phyloP scores from a whole-genome alignment of 768 basidiomycete species.

The Myochromella boudieri region DNA sequence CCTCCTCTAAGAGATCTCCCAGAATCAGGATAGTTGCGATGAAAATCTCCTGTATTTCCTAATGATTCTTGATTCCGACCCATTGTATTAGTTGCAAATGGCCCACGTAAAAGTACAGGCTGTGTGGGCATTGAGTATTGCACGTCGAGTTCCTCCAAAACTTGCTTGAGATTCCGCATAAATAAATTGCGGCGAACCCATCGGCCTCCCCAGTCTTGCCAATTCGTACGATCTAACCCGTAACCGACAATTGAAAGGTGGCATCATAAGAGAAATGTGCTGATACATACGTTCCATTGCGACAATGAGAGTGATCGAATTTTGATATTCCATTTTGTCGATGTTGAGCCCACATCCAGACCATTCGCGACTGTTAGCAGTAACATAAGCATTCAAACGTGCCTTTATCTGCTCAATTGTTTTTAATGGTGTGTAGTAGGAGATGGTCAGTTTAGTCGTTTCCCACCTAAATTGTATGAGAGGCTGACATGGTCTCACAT shows the following conservation, averaged over 20 bases:
- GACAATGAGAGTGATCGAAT: slow-evolving; percentile 64
- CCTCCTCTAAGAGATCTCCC: slow-evolving; percentile 1
- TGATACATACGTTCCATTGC: slow-evolving; percentile 66
- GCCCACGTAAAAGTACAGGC: slow-evolving; percentile 55
- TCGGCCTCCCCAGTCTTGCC: slow-evolving; percentile 86
- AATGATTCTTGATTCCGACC: slow-evolving; percentile 8
- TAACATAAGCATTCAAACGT: slow-evolving; percentile 61
- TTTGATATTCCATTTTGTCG: slow-evolving; percentile 79
- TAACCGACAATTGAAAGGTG: background rate
- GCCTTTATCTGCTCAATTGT: slow-evolving; percentile 62
- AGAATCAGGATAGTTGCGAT: slow-evolving; percentile 7
- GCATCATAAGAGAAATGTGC: slow-evolving; percentile 1
- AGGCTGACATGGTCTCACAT: background rate
- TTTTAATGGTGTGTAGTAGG: slow-evolving; percentile 72
- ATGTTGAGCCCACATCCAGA: slow-evolving; percentile 62
- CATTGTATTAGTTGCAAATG: slow-evolving; percentile 2
- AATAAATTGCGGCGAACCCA: slow-evolving; percentile 74
- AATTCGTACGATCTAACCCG: slow-evolving; percentile 66
- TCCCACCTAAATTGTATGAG: slow-evolving; percentile 50
- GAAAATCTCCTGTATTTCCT: slow-evolving; percentile 31
- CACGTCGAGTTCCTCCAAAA: slow-evolving; percentile 75
- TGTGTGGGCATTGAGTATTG: slow-evolving; percentile 72
- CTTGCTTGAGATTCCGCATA: slow-evolving; percentile 71
- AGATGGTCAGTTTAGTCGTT: slow-evolving; percentile 61
- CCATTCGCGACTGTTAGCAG: slow-evolving; percentile 73